Conservation (phyloP, 1,139 yeast species). For the Nakaseomyces delphensis region DNA sequence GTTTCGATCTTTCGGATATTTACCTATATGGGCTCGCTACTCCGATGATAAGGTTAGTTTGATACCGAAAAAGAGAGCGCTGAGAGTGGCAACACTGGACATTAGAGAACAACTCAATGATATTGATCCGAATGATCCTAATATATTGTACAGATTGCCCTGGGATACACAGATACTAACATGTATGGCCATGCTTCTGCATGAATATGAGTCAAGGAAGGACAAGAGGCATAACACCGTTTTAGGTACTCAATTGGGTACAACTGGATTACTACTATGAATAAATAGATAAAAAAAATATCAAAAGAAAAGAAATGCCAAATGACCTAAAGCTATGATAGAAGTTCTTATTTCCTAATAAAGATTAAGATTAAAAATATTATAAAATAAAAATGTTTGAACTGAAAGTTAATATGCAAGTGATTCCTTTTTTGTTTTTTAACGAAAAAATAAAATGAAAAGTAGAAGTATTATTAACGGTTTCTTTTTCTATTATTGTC, state of each 20-base stretch:
- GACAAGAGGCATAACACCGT: conserved; percentile 20
- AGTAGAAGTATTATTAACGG: conserved; percentile 9
- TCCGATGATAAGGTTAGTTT: conserved; percentile 26
- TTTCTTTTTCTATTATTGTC: conserved; percentile 15
- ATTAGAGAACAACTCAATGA: conserved; percentile 21
- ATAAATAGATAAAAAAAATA: neutral
- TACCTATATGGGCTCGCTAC: conserved; percentile 29
- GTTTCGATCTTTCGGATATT: conserved; percentile 18
- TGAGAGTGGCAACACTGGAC: conserved; percentile 30
- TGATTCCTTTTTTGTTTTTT: neutral
- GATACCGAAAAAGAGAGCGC: conserved; percentile 29
- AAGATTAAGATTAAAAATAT: too few relatives aligned
- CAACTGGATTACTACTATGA: neutral
- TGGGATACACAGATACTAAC: conserved; percentile 30
- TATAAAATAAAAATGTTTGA: neutral
- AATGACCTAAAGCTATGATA: too few relatives aligned
- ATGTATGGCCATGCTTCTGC: conserved; percentile 33
- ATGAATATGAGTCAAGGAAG: conserved; percentile 28
- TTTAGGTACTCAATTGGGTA: conserved; percentile 1
- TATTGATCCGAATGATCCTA: conserved; percentile 9
- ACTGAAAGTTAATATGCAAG: conserved; percentile 1
- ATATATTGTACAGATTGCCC: conserved; percentile 25
- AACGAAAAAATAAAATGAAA: neutral
- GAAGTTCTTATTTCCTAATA: too few relatives aligned
- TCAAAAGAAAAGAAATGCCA: too few relatives aligned